These are phyloP conservation scores for Amanita bisporigera DNA, from an alignment of 1,284 basidiomycete species.

Conservation along the genomic window DNA sequence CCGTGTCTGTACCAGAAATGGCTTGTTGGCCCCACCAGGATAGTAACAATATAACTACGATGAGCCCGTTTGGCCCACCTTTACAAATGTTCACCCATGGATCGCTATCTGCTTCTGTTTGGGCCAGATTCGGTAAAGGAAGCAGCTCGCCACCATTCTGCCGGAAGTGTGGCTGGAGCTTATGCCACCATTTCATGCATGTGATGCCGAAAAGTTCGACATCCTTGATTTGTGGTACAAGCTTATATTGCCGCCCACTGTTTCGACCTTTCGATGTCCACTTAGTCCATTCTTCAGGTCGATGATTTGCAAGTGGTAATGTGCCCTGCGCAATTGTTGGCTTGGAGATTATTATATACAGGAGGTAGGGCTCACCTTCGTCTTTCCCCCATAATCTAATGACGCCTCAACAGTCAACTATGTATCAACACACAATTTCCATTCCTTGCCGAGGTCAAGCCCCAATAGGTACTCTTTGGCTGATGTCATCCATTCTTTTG, in stretches of 20 bases:
- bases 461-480: slow-evolving; percentile 12
- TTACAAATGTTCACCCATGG: slow-evolving; percentile 22
- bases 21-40: slow-evolving; percentile 24
- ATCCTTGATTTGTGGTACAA: slow-evolving; percentile 18
- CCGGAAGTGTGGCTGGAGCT: background rate
- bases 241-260: slow-evolving; percentile 13
- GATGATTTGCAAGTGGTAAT: background rate
- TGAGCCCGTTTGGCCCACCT: slow-evolving; percentile 25
- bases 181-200: background rate
- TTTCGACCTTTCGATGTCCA: background rate
- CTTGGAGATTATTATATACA: background rate
- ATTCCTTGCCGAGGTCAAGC: slow-evolving; percentile 17
- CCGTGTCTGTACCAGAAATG: background rate
- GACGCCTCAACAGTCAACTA: slow-evolving; percentile 19
- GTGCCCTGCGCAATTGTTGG: background rate
- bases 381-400: slow-evolving; percentile 11
- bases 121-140: slow-evolving; percentile 11
- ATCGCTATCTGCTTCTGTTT: slow-evolving; percentile 11
- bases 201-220: slow-evolving; percentile 23
- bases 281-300: background rate
- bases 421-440: slow-evolving; percentile 17
- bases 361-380: slow-evolving; percentile 5
- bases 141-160: slow-evolving; percentile 22
- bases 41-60: slow-evolving; percentile 21
- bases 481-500: slow-evolving; percentile 10